Evolutionary conservation across 352 stramenopile species (phyloP), one percentile per base, ranked within the genome.

Genomic region (Halophytophthora polymorphica): DNA sequence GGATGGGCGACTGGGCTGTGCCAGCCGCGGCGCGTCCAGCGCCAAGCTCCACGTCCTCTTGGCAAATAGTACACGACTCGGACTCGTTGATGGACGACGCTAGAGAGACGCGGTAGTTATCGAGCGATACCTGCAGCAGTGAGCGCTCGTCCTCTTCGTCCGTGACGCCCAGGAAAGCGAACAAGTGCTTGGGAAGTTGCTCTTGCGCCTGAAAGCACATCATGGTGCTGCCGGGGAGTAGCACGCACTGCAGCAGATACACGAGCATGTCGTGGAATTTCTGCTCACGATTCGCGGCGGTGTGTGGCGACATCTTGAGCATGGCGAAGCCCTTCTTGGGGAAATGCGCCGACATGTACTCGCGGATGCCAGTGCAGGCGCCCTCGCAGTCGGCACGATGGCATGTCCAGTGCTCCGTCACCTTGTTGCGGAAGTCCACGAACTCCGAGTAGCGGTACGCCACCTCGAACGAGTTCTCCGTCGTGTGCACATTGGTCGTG

Each of bases 371-470:
- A 49, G 86, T 61, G 51, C 77, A 89, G 31, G 77, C 85, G 17
- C 77, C 77, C 14, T 44, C 67, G 63, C 77, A 89, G 59, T 85
- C 79, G 46, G 53, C 45, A 28, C 61, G 61, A 31, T 71, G 53
- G 44, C 77, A 89, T 4, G 73, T 87, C 66, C 68, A 72, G 14
- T 73, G 53, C 42, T 86, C 63, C 14, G 75, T 64, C 19, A 89
- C 61, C 33, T 77, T 69, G 59, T 53, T 66, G 55, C 77, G 78
- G 53, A 89, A 84, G 11, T 56, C 64, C 41, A 72, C 60, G 36
- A 89, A 83, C 60, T 86, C 77, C 29, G 73, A 86, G 64, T 81
- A 84, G 19, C 73, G 74, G 45, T 86, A 87, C 44, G 71, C 59
- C 22, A 87, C 71, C 8, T 52, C 56, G 71, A 73, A 84, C 19